phyloP scores from a whole-genome alignment of 2,329 filamentous ascomycete species.

The Xylaria polymorpha region DNA sequence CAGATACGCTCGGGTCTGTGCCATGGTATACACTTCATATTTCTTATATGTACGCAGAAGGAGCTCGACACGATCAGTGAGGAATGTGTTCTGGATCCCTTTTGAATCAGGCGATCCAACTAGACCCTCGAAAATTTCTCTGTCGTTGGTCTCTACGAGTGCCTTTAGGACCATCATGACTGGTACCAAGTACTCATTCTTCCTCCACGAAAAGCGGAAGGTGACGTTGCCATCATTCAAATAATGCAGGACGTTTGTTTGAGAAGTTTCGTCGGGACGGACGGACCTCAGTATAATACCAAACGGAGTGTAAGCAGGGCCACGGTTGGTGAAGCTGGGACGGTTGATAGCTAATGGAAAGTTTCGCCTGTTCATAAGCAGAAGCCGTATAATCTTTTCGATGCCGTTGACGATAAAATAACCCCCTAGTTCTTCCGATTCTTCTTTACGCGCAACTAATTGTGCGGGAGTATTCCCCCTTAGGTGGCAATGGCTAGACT shows the following conservation, averaged over 20 bases:
- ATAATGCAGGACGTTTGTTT: constrained; percentile 97
- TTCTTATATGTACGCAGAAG: constrained; percentile 92
- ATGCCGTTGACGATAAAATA: constrained; percentile 99
- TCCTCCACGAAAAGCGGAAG: constrained; percentile 97
- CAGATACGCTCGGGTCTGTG: constrained; percentile 85
- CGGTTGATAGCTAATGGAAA: constrained; percentile 95
- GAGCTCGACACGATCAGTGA: constrained; percentile 93
- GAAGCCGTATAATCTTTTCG: constrained; percentile 93
- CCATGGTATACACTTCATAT: constrained; percentile 84
- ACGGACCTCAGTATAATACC: constrained; percentile 93
- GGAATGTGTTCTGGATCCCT: constrained; percentile 86
- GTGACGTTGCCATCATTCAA: constrained; percentile 95
- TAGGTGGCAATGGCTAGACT: constrained; percentile 92
- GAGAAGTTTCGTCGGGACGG: constrained; percentile 95
- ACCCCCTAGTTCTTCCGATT: constrained; percentile 94
- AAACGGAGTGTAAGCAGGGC: constrained; percentile 85
- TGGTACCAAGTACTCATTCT: constrained; percentile 95
- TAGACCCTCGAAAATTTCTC: constrained; percentile 94
- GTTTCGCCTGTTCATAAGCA: constrained; percentile 90
- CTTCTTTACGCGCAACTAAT: constrained; percentile 89
- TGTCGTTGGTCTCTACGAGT: constrained; percentile 93
- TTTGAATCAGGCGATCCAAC: constrained; percentile 82
- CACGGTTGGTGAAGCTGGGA: constrained; percentile 88
- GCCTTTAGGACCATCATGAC: constrained; percentile 98
- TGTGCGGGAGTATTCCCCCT: constrained; percentile 84